Evolutionary conservation across 148 eudicot genomes (phyloP).

Genomic region (Rheum nobile): DNA sequence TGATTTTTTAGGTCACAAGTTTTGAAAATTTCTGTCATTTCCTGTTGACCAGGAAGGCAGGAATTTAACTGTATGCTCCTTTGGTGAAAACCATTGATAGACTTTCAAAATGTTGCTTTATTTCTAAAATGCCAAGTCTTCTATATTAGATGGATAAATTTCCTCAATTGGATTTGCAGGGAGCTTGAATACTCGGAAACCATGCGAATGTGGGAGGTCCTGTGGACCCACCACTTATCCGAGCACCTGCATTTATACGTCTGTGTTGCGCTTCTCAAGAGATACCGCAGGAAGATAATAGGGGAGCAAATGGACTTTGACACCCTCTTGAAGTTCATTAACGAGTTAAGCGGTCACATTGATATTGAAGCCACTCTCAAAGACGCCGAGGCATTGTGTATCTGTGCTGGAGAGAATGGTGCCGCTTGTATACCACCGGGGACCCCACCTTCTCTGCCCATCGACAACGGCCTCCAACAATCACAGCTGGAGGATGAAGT

Average conservation of each 20-base stretch:
- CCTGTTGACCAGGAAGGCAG: no score
- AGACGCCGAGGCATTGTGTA: conserved; percentile 86
- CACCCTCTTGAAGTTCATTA: conserved; percentile 81
- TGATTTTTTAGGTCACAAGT: background rate
- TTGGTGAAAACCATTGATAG: no score
- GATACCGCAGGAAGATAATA: conserved; percentile 61
- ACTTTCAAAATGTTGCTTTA: no score
- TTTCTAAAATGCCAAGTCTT: no score
- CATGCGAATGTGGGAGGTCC: conserved; percentile 77
- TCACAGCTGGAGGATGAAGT: conserved; percentile 71
- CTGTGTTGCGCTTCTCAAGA: conserved; percentile 77
- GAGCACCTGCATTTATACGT: conserved; percentile 85
- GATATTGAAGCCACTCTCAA: conserved; percentile 53
- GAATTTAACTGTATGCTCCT: no score
- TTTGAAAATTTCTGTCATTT: no score
- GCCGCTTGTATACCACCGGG: conserved; percentile 93
- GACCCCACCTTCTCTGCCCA: conserved; percentile 75
- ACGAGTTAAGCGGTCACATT: conserved; percentile 74
- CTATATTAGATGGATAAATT: no score
- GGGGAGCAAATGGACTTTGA: conserved; percentile 96
- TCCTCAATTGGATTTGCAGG: conserved; percentile 23
- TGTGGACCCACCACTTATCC: conserved; percentile 75
- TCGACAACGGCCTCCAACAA: conserved; percentile 35
- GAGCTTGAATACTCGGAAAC: conserved; percentile 68
- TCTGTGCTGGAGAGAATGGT: conserved; percentile 93